Conservation (phyloP, 129 eudicot genomes). For the Pulicaria dysenterica region DNA sequence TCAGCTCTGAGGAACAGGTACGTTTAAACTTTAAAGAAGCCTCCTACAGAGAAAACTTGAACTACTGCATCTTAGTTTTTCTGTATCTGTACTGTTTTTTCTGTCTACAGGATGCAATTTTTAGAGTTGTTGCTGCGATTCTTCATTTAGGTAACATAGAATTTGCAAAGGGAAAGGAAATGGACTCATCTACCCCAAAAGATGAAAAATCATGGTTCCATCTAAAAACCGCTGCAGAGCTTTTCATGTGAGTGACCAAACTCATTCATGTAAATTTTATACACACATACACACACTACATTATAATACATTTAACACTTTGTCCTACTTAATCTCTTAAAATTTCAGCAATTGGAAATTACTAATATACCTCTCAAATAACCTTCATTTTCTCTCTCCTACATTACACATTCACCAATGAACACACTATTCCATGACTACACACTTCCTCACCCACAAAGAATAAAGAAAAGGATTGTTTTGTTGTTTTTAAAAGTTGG, state of each 20-base stretch:
- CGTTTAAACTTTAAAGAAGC: constrained; percentile 15
- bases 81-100: neutral
- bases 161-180: constrained; percentile 82
- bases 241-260: constrained; percentile 66
- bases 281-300: too few relatives aligned
- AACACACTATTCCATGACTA: too few relatives aligned
- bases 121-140: constrained; percentile 95
- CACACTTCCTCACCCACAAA: too few relatives aligned
- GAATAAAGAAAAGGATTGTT: too few relatives aligned
- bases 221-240: constrained; percentile 82
- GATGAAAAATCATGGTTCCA: constrained; percentile 96
- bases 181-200: constrained; percentile 90
- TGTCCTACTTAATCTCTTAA: too few relatives aligned
- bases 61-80: constrained; percentile 5
- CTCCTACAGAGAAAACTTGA: neutral
- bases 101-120: constrained; percentile 78
- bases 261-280: neutral
- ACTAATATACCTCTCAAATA: too few relatives aligned
- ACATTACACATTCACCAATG: too few relatives aligned
- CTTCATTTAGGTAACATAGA: constrained; percentile 97
- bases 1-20: constrained; percentile 85
- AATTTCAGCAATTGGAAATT: too few relatives aligned
- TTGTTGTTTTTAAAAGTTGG: too few relatives aligned
- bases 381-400: too few relatives aligned
- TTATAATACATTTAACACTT: too few relatives aligned